Percentiles rank a stretch among this genome's conserved stretches.
Evolutionary conservation across 2,329 filamentous ascomycete species (phyloP).

Genomic region (Aspergillus persii): DNA sequence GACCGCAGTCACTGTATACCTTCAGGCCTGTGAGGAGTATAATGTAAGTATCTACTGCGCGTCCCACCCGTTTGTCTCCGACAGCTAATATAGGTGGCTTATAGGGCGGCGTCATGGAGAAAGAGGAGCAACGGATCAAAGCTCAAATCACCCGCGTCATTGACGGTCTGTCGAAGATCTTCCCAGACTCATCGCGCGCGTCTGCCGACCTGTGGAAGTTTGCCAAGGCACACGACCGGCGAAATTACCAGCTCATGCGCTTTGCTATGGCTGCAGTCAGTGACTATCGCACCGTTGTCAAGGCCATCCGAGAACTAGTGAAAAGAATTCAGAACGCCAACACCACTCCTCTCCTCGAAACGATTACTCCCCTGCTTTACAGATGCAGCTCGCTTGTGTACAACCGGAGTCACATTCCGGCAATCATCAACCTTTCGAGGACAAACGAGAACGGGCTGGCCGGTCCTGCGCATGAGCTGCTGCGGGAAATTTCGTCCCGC

Average conservation of each 20-base stretch:
- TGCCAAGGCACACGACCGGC: conserved; percentile 83
- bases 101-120: conserved; percentile 70
- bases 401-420: conserved; percentile 88
- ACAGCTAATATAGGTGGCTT: not conserved
- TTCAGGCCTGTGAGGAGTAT: conserved; percentile 82
- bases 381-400: conserved; percentile 81
- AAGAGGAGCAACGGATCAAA: conserved; percentile 64
- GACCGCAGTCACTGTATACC: conserved; percentile 69
- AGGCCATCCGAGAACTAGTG: conserved; percentile 84
- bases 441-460: conserved; percentile 78
- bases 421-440: conserved; percentile 83
- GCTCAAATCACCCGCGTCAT: conserved; percentile 70
- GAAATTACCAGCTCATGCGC: conserved; percentile 83
- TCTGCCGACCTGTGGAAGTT: conserved; percentile 82
- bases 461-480: conserved; percentile 76
- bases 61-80: not conserved
- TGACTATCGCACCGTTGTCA: conserved; percentile 87
- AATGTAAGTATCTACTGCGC: conserved; percentile 52
- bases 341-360: conserved; percentile 68
- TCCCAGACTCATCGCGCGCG: conserved; percentile 72
- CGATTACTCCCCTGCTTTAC: conserved; percentile 78
- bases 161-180: conserved; percentile 67
- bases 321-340: conserved; percentile 71
- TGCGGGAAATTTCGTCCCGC: conserved; percentile 86
- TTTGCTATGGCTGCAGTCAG: conserved; percentile 81